These are phyloP conservation scores for Panaeolus cyanescens DNA, from an alignment of 768 basidiomycete species.

Conservation along the genomic window DNA sequence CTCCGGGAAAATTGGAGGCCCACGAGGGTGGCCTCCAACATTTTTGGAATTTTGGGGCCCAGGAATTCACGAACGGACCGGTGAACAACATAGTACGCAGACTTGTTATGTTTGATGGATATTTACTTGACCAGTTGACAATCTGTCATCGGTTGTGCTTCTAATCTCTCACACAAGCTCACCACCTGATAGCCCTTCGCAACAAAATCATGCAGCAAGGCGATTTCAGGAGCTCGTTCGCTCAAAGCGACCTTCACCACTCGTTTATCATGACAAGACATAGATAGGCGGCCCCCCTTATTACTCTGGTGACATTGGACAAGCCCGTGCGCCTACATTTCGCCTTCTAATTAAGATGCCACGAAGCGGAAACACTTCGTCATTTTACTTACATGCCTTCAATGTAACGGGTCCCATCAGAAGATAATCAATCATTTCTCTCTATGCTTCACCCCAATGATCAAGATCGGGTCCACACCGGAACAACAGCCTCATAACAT, in stretches of 20 bases:
- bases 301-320: background rate
- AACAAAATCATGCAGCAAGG: background rate
- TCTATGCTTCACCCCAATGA: background rate
- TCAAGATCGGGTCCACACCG: background rate
- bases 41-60: background rate
- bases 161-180: background rate
- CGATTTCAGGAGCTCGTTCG: constrained; percentile 1
- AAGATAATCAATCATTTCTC: background rate
- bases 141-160: background rate
- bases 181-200: background rate
- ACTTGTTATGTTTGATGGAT: background rate
- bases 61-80: background rate
- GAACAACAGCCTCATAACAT: background rate
- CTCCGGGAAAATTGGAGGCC: background rate
- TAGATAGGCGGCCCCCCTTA: background rate
- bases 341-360: background rate
- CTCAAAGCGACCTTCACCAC: background rate
- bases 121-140: background rate
- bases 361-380: background rate
- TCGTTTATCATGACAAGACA: background rate
- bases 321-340: background rate
- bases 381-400: background rate
- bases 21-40: background rate
- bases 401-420: background rate
- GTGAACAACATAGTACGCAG: background rate